Base-by-base conservation (phyloP, 2,329 filamentous ascomycete genomes). In the Diatrype stigma region DNA sequence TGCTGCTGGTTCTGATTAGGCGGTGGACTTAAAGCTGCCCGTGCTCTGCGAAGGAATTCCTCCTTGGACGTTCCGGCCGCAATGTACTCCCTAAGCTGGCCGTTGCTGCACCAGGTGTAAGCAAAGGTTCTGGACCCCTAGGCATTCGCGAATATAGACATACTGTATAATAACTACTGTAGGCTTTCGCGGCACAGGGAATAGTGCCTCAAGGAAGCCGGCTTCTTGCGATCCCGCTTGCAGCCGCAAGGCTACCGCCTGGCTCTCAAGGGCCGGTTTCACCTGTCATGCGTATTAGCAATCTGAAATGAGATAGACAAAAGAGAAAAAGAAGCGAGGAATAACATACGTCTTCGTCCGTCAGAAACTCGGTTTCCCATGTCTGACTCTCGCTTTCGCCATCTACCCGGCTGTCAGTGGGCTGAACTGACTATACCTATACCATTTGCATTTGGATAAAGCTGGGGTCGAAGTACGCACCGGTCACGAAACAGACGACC, bases 401-500 rank as follows among this genome's bases (percentile, higher is more conserved):
- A 67, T 95, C 89, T 91, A 61, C 23, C 54, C n/a, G 51, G 22
- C 46, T 46, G 45, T 58, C 54, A 54, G 49, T 57, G 45, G 4
- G 21, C 12, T 23, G 35, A 11, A 17, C 11, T 47, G 22, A 21
- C 26, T 30, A 30, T 10, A n/a, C n/a, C n/a, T n/a, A n/a, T 30
- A 30, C 26, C 10, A 30, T 30, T 6, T 30, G 26, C 10, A 5
- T 5, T 30, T 6, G 26, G 6, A 30, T 30, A 30, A 30, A n/a
- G n/a, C 10, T 10, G 10, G 26, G 26, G 26, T 30, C n/a, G 12
- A 30, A 22, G 11, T 17, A 22, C 74, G 58, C 69, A 90, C 89
- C 86, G 63, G 84, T 82, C 30, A 96, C 86, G 69, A 96, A 95
- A 71, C 90, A 96, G 28, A 89, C 80, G 1, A 96, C 88, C 17